Conservation (phyloP, 805 yeast species). For the Yamadazyma akitaensis region DNA sequence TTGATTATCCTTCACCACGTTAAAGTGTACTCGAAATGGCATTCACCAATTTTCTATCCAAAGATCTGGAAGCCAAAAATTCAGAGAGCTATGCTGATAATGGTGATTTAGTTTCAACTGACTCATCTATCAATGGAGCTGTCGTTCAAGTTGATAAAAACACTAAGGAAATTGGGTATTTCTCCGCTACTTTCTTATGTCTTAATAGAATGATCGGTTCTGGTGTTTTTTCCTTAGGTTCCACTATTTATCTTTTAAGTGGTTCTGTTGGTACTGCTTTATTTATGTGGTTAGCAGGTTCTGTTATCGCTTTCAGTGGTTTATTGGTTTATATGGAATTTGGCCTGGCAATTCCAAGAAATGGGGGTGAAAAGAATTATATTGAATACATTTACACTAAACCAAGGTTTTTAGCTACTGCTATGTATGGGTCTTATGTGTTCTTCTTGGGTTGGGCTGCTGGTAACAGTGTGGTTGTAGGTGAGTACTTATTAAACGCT, state of each 20-base stretch:
- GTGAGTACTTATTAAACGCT: slow-evolving; percentile 72
- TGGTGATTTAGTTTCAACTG: slow-evolving; percentile 3
- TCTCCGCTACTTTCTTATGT: slow-evolving; percentile 49
- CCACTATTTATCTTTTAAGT: slow-evolving; percentile 52
- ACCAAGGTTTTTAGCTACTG: slow-evolving; percentile 67
- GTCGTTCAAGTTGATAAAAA: slow-evolving; percentile 42
- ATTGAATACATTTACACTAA: slow-evolving; percentile 65
- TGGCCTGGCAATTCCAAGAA: slow-evolving; percentile 71
- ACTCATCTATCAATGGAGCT: slow-evolving; percentile 18
- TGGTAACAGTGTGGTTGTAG: slow-evolving; percentile 77
- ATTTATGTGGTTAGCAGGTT: slow-evolving; percentile 73
- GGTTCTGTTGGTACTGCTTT: slow-evolving; percentile 74
- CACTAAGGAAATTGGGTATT: slow-evolving; percentile 42
- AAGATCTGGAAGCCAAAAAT: slow-evolving; percentile 5
- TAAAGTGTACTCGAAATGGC: neutral
- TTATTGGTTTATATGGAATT: slow-evolving; percentile 74
- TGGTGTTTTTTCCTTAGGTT: slow-evolving; percentile 68
- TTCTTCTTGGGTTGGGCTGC: slow-evolving; percentile 84
- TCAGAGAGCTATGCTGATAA: slow-evolving; percentile 1
- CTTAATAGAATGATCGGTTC: slow-evolving; percentile 72
- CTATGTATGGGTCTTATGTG: slow-evolving; percentile 61
- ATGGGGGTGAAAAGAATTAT: slow-evolving; percentile 86
- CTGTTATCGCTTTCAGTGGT: slow-evolving; percentile 55
- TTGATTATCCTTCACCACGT: neutral
- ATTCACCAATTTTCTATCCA: slow-evolving; percentile 3